Evolutionary conservation across 2,329 filamentous ascomycete genomes (phyloP), one percentile per base, ranked within the genome.

Genomic region (Exophiala xenobiotica): DNA sequence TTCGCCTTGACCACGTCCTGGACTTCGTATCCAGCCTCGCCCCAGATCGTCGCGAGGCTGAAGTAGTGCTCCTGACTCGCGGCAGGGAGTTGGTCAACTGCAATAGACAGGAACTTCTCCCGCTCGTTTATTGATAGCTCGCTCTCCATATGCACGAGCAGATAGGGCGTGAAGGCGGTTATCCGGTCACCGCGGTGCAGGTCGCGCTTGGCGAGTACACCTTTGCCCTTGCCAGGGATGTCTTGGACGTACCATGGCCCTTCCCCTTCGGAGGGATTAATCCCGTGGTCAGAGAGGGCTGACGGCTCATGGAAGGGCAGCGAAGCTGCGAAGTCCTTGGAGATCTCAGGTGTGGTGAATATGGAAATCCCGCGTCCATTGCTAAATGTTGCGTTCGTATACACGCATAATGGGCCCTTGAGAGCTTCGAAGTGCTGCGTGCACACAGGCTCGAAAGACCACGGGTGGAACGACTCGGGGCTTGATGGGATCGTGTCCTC

Each of bases 1-100:
- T 60, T 60, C 9, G 57, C 53, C 23, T 60, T 57, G 11, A 58
- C 45, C 47, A 60, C 55, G 47, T 58, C 57, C 44, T 60, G 57
- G 3, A 46, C 45, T 29, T 49, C 39, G 8, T 56, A 47, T 12
- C 48, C 46, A 7, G 48, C 46, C 18, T 56, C 45, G 37, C 47
- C 27, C 18, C 56, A 59, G 43, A 54, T 56, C 20, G 42, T 55
- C 5, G 55, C 55, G 4, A 56, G 50, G 35, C 31, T 38, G 31
- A 53, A 42, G 29, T 51, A 57, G 3, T 38, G 42, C 8, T 45
- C 40, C 18, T 37, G 43, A 27, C 54, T 58, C 18, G 42, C 29
- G 2, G 22, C n/a, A 20, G 57, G 57, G 3, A 60, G 50, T 24
- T 58, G 51, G 6, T 49, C 41, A 20, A 60, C 31, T 3, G 49